Evolutionary conservation across 495 filamentous ascomycete species (phyloP), one percentile per base, ranked within the genome.

Genomic region (Staphylotrichum tortipilum): DNA sequence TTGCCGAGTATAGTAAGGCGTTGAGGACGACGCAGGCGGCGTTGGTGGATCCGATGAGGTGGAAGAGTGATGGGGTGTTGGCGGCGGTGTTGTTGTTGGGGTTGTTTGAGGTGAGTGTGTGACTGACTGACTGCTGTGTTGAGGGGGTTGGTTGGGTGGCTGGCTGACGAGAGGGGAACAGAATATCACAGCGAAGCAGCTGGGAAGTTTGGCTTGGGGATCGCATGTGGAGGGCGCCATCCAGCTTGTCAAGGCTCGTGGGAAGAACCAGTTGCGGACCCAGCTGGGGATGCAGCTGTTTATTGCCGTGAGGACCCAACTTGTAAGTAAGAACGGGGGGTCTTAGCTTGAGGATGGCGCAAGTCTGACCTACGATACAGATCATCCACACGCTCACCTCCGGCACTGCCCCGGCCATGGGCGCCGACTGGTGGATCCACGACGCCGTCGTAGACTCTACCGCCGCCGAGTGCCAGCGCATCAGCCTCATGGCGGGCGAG

Each of bases 61-160:
- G 40, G 47, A 54, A 67, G 50, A 63, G 75, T 18, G 78, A 85
- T 50, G 67, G 72, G 33, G 78, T 79, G 11, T 59, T 87, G n/a
- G 76, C 80, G 23, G 70, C 80, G 0, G 75, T 85, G 19, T 63
- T 87, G 33, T 57, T 84, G 23, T 64, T 85, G 36, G 78, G 77
- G 0, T 73, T 80, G n/a, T 86, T 79, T 49, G 82, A 86, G 73
- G 79, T 82, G 54, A 34, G 67, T 63, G 4, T n/a, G 15, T 15
- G 3, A 36, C 9, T 23, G 23, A 26, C 10, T 35, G 12, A 7
- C 23, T 19, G 18, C 7, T 24, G 18, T n/a, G 15, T 12, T n/a
- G 15, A n/a, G 9, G 17, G 30, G 29, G 23, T 22, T 17, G 19
- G 10, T 45, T 3, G 1, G 28, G 0, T 8, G 28, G 18, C 0